Evolutionary conservation across 2,329 filamentous ascomycete species (phyloP).

Genomic region (Claviceps capensis): DNA sequence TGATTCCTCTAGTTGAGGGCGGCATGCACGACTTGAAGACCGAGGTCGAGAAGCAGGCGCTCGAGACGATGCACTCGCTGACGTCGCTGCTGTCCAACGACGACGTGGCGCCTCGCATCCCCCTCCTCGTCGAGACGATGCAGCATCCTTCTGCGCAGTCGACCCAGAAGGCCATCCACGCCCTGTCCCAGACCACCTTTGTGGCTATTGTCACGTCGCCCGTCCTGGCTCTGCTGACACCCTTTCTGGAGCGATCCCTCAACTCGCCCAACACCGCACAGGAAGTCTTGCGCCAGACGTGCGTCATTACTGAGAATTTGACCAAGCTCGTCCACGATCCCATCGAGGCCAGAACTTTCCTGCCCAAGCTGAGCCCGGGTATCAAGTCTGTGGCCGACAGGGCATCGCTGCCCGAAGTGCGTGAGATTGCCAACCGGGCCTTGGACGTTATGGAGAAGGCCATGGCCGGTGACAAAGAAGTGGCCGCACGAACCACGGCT

Average conservation of each 20-base stretch:
- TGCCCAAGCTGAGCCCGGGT: constrained; percentile 89
- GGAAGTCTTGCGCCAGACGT: constrained; percentile 88
- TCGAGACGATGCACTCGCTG: constrained; percentile 81
- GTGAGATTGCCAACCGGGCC: constrained; percentile 74
- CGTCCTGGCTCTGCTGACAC: constrained; percentile 85
- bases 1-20: constrained; percentile 83
- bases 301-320: constrained; percentile 93
- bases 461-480: constrained; percentile 59
- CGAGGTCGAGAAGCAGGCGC: constrained; percentile 79
- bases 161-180: constrained; percentile 91
- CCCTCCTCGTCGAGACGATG: constrained; percentile 87
- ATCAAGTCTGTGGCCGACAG: constrained; percentile 78
- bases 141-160: constrained; percentile 82
- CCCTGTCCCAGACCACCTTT: constrained; percentile 94
- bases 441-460: constrained; percentile 83
- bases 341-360: constrained; percentile 83
- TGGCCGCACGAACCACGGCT: constrained; percentile 51
- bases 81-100: constrained; percentile 90
- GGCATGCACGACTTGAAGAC: constrained; percentile 95
- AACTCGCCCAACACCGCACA: constrained; percentile 85
- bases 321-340: constrained; percentile 96
- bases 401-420: constrained; percentile 86
- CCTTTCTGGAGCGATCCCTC: constrained; percentile 83
- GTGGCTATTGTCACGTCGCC: constrained; percentile 92
- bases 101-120: constrained; percentile 84